Conservation (phyloP, 345 rosid species). For the Eucalyptus marginata region DNA sequence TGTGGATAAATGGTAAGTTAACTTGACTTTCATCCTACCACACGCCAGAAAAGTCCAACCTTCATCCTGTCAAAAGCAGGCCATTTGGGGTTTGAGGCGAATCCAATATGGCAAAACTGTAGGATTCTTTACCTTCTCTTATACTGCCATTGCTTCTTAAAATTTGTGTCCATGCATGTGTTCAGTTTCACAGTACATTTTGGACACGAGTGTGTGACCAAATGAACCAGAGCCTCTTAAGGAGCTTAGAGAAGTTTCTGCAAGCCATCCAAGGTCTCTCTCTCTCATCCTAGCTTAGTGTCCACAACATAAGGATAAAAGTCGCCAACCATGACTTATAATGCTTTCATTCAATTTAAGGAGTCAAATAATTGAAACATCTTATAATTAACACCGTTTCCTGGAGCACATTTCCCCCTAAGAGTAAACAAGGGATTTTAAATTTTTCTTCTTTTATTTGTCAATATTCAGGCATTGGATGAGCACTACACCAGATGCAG, state of each 20-base stretch:
- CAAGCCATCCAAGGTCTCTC: constrained; percentile 22
- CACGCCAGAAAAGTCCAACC: neutral
- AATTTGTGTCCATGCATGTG: neutral
- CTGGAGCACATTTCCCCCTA: fast-evolving
- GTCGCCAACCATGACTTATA: neutral
- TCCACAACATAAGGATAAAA: neutral
- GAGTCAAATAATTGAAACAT: neutral
- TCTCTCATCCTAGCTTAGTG: neutral
- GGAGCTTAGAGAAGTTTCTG: constrained; percentile 50
- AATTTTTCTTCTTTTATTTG: neutral
- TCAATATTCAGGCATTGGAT: constrained; percentile 5
- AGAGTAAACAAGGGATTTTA: neutral
- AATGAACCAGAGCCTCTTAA: constrained; percentile 46
- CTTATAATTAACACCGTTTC: neutral
- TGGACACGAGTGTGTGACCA: constrained; percentile 57
- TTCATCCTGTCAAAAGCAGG: neutral
- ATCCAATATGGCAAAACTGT: neutral
- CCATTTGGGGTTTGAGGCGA: neutral
- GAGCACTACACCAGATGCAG: constrained; percentile 66
- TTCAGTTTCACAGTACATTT: constrained; percentile 27
- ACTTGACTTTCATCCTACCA: neutral
- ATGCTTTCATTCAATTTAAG: neutral
- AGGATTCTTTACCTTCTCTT: neutral
- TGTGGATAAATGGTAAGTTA: neutral
- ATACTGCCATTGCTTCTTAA: neutral